Base-by-base conservation (phyloP, 2,329 filamentous ascomycete genomes). In the Fusarium sp. region DNA sequence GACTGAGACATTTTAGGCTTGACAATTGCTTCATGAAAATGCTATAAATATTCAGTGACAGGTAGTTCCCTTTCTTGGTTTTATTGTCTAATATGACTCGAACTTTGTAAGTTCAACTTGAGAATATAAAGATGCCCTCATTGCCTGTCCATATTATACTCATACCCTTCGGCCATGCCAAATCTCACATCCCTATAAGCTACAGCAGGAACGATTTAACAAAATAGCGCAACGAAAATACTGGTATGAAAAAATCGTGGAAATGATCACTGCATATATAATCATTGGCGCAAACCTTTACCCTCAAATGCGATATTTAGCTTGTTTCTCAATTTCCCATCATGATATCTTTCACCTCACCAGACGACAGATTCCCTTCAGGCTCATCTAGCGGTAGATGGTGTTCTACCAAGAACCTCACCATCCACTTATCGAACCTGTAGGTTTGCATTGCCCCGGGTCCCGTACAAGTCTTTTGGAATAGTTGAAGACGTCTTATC, bases 391-490 rank as follows among this genome's bases (percentile, higher is more conserved):
- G 39, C 13, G 54, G 54, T 3, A 56, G n/a, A 17, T 56, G 54
- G 1, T 56, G 54, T 43, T 56, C 54, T 11, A 56, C 54, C 54
- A 56, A 6, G 10, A 56, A 56, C 7, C 54, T 54, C 37, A 56
- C 54, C 54, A 56, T 56, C 54, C 54, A 56, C 30, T 56, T 56
- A 19, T 56, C 54, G 2, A 56, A 56, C 13, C 54, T 56, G 22
- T 43, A 56, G 13, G 54, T 56, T 44, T 56, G 54, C 37, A 56
- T 54, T 2, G 54, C 48, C 0, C 7, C 48, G 0, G 54, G 54
- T 8, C 54, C 19, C 7, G 30, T 30, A 22, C 50, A 58, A 14
- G 39, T 56, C 30, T 56, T 56, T 4, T 56, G 54, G 7, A 56
- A 56, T 13, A 56, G 1, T 10, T 56, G 20, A 2, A 56, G 54